Evolutionary conservation across 768 basidiomycete species (phyloP), one percentile per base, ranked within the genome.

Genomic region (Psilocybe sp.): DNA sequence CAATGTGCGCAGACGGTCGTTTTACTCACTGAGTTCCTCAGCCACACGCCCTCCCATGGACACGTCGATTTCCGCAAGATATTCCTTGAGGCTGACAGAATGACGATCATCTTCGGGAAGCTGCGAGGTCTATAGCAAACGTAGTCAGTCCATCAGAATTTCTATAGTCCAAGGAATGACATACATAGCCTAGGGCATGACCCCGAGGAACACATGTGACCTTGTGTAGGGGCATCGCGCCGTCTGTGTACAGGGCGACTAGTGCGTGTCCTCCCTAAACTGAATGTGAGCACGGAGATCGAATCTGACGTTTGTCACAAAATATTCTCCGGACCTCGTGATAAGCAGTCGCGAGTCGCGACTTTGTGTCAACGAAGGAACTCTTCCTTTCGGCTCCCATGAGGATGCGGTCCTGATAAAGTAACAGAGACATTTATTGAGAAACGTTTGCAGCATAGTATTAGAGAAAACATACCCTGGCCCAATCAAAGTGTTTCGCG

Each of bases 151-250:
- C 55, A 54, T 50, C 46, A 28, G 39, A 47, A 46, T 44, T 46
- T 18, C 40, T 38, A 31, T 15, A 42, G 45, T 48, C 42, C 50
- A 38, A 43, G 44, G 40, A 49, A 46, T 46, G 28, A 79, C 85
- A 56, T 72, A 92, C 90, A 57, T 89, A 72, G 49, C 95, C 94
- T 40, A 98, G 78, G 16, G 94, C 89, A 63, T 96, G 89, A 20
- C 97, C 97, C 59, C 97, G 89, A 36, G 96, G 96, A 46, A 99
- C 82, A 65, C 96, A 97, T 19, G 96, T 98, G 32, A 98, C 96
- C 73, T 97, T 97, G 69, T 98, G 95, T 54, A 99, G 70, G 37
- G 97, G 97, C 82, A 94, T 93, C 38, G 95, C 93, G 44, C 95
- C 96, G 54, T 90, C 81, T 1, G 97, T 98, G 65, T 93, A 93